phyloP scores from a whole-genome alignment of 208 protist genomes.

The Borovskyia barvae region DNA sequence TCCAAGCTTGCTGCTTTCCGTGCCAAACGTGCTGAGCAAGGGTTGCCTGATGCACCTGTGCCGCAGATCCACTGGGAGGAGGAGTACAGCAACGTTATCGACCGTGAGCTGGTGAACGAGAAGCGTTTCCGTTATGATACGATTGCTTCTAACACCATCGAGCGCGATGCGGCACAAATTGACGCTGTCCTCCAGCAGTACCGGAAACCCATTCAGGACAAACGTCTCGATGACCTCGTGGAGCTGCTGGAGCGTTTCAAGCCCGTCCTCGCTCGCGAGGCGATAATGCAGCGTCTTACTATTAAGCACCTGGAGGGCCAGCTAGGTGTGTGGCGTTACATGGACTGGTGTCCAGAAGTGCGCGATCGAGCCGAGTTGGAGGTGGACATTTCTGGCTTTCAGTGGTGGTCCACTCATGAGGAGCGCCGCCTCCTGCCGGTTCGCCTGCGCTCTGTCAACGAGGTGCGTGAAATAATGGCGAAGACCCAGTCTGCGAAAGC shows the following conservation, averaged over 20 bases:
- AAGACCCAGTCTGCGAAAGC: slow-evolving; percentile 79
- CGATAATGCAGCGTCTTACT: slow-evolving; percentile 91
- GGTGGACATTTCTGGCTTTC: slow-evolving; percentile 81
- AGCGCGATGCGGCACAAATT: slow-evolving; percentile 84
- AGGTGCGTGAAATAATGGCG: slow-evolving; percentile 88
- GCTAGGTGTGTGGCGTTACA: slow-evolving; percentile 91
- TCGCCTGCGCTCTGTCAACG: slow-evolving; percentile 84
- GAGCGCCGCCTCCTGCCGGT: slow-evolving; percentile 85
- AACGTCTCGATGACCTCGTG: slow-evolving; percentile 85
- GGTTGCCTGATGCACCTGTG: slow-evolving; percentile 51
- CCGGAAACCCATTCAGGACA: slow-evolving; percentile 78
- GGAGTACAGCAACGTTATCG: slow-evolving; percentile 74
- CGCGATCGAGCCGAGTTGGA: slow-evolving; percentile 90
- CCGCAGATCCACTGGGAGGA: slow-evolving; percentile 77
- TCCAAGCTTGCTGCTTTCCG: slow-evolving; percentile 74
- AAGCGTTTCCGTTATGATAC: slow-evolving; percentile 90
- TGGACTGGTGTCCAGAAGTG: slow-evolving; percentile 93
- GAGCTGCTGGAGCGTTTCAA: slow-evolving; percentile 91
- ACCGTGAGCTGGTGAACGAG: slow-evolving; percentile 86
- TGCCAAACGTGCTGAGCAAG: slow-evolving; percentile 56
- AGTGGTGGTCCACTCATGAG: slow-evolving; percentile 88
- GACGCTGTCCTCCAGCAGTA: slow-evolving; percentile 86
- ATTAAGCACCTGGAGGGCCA: slow-evolving; percentile 93
- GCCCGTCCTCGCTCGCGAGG: slow-evolving; percentile 90
- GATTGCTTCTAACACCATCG: slow-evolving; percentile 70